Base-by-base conservation (phyloP, 2,329 filamentous ascomycete genomes). In the Penicillium sp. region DNA sequence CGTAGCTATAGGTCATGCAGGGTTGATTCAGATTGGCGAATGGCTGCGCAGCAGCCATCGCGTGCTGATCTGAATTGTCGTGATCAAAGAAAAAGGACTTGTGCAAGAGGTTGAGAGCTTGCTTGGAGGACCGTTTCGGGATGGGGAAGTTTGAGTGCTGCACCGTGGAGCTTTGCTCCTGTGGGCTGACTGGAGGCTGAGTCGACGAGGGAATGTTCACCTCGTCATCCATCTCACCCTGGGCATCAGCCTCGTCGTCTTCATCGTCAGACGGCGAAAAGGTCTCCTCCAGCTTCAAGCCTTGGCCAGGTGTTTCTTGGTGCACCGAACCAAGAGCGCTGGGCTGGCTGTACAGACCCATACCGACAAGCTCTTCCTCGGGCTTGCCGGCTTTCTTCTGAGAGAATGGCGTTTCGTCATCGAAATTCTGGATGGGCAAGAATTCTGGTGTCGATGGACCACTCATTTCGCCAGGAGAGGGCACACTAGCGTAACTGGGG, bases 241-340 rank as follows among this genome's bases (percentile, higher is more conserved):
- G 82, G 0, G 82, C 82, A 38, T 42, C 28, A 16, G 85, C 86
- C 2, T 86, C 85, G 22, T 88, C 86, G 5, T 85, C 82, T 10
- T 82, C 82, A 0, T 86, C 84, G 28, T 84, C 79, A 83, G 90
- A 74, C 86, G 89, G 90, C 84, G 71, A 76, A 58, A 79, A 94
- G 0, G 90, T 90, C 73, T 93, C 90, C 75, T 94, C 91, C 3
- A 95, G 80, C 73, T 93, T 94, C 67, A 94, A 79, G 0, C 91
- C 90, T 75, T 92, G 91, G 59, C 90, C 90, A 19, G 79, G 74
- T 7, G 84, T 78, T 26, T 84, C 83, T 51, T 87, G 75, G 19
- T 90, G 74, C 74, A 76, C 87, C 82, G 77, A 84, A 81, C 75
- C 86, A 78, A 57, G 85, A 73, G 54, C 82, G 78, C 33, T 84